Conservation (phyloP, 768 basidiomycete species). For the Rhodotorula kratochvilovae region DNA sequence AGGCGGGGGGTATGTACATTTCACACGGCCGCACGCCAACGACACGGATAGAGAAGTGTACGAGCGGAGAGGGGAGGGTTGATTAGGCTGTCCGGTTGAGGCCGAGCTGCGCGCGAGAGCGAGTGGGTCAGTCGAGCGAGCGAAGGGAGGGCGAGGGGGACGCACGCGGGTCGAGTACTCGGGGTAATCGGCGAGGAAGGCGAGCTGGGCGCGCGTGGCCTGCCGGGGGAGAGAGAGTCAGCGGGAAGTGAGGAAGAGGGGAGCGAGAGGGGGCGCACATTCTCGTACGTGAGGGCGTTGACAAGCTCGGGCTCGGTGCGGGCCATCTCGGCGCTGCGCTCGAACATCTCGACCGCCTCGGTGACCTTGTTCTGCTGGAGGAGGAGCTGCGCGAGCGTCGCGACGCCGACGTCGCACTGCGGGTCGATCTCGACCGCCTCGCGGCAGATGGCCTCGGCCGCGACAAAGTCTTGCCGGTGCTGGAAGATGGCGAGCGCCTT, state of each 20-base stretch:
- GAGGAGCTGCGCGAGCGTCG: constrained; percentile 86
- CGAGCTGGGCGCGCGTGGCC: constrained; percentile 73
- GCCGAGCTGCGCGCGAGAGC: background rate
- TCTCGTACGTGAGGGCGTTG: constrained; percentile 39
- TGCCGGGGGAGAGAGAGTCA: background rate
- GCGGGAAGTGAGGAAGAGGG: too few relatives aligned
- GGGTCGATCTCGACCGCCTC: constrained; percentile 84
- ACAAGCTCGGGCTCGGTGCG: constrained; percentile 82
- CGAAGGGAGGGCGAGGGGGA: background rate
- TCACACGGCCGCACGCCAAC: background rate
- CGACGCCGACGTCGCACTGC: constrained; percentile 93
- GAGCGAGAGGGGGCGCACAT: constrained; percentile 11
- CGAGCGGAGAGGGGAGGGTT: background rate
- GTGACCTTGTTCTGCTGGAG: constrained; percentile 86
- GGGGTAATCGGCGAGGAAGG: constrained; percentile 80
- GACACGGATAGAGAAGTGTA: background rate
- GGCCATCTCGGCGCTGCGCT: constrained; percentile 74
- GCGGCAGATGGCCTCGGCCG: constrained; percentile 75
- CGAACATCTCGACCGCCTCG: constrained; percentile 79
- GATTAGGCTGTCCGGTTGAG: constrained; percentile 5
- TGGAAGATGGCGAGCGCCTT: constrained; percentile 95
- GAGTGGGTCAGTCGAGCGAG: background rate
- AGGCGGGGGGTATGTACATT: background rate
- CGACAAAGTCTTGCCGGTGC: constrained; percentile 82
- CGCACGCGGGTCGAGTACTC: constrained; percentile 19